Percentiles rank a stretch among this genome's conserved stretches.
Conservation (phyloP, 1,139 yeast genomes). For the Meyerozyma athensensis region DNA sequence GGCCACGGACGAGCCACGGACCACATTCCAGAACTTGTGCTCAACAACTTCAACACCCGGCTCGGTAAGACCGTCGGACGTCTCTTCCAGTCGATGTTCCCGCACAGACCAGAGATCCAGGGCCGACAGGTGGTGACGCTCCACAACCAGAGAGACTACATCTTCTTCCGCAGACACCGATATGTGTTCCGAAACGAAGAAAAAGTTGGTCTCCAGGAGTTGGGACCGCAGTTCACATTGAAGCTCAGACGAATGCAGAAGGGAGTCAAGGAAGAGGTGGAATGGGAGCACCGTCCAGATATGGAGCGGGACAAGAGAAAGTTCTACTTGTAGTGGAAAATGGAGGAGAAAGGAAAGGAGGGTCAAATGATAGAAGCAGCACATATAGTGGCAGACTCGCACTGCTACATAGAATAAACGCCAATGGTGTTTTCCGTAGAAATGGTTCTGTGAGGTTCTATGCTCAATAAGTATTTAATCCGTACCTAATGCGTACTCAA, state of each 20-base stretch:
- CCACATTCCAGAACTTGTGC: conserved; percentile 85
- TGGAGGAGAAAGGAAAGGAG: neutral
- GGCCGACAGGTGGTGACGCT: conserved; percentile 94
- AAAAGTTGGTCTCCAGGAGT: conserved; percentile 88
- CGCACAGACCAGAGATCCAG: conserved; percentile 86
- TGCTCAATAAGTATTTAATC: no score
- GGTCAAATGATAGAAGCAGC: no score
- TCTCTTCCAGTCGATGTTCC: conserved; percentile 85
- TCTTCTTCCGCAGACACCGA: conserved; percentile 92
- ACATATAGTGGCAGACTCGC: no score
- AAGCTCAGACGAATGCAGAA: conserved; percentile 82
- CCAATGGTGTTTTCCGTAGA: no score
- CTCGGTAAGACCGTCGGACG: conserved; percentile 91
- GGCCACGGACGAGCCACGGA: conserved; percentile 92
- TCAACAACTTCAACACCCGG: conserved; percentile 88
- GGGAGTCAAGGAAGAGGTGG: conserved; percentile 87
- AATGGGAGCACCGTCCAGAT: conserved; percentile 94
- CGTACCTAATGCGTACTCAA: no score
- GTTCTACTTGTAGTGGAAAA: conserved; percentile 61
- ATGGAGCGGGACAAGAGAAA: conserved; percentile 96
- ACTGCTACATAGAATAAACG: no score
- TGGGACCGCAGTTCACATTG: conserved; percentile 94
- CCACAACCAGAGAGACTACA: conserved; percentile 93
- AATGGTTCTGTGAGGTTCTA: no score
- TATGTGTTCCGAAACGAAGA: conserved; percentile 86